phyloP scores from a whole-genome alignment of 176 grass and related monocot genomes.

The Triticum dicoccoides region DNA sequence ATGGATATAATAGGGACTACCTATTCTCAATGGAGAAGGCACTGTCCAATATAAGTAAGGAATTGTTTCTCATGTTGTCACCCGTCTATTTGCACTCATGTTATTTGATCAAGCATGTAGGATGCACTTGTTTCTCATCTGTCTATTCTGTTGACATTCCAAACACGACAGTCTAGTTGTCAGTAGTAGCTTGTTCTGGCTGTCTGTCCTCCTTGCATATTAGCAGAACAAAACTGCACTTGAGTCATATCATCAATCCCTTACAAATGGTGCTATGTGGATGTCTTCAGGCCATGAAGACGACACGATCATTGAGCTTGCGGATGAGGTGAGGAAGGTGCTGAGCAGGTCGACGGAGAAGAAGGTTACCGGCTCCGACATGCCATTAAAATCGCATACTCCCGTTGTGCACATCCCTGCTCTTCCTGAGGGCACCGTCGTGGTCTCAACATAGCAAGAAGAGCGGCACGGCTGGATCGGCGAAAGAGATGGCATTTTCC shows the following conservation, averaged over 20 bases:
- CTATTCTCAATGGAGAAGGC: conserved; percentile 96
- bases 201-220: neutral
- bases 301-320: conserved; percentile 54
- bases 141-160: neutral
- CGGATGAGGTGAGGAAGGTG: conserved; percentile 72
- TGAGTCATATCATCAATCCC: neutral
- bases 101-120: neutral
- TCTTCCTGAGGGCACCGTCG: conserved; percentile 39
- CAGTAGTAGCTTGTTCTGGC: neutral
- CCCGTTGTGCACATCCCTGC: conserved; percentile 27
- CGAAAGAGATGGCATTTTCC: conserved; percentile 4
- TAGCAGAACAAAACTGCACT: neutral
- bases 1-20: conserved; percentile 88
- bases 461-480: neutral
- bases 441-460: conserved; percentile 41
- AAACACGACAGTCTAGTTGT: neutral
- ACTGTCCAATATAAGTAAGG: conserved; percentile 75
- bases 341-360: conserved; percentile 45
- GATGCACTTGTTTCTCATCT: neutral
- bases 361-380: conserved; percentile 33
- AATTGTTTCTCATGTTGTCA: neutral
- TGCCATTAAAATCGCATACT: conserved; percentile 30
- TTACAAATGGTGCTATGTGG: conserved; percentile 4
- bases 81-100: neutral
- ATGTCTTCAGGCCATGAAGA: conserved; percentile 69